Percentiles rank a stretch among this genome's conserved stretches.
These are phyloP conservation scores for Sutorius australiensis DNA, from an alignment of 768 basidiomycete species.

Conservation along the genomic window DNA sequence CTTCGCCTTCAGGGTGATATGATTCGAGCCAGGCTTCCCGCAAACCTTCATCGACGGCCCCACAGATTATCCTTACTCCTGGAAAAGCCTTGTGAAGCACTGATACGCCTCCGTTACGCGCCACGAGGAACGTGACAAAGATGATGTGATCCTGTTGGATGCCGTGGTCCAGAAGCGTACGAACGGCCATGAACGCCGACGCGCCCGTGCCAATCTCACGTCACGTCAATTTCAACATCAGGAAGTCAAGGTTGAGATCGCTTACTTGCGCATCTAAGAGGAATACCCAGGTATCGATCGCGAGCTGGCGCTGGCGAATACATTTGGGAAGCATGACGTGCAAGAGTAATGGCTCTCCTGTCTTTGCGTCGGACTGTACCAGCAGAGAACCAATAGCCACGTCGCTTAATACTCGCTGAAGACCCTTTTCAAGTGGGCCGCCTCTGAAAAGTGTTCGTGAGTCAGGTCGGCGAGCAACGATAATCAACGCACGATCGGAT, in stretches of 20 bases:
- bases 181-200: conserved; percentile 91
- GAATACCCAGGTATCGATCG: conserved; percentile 75
- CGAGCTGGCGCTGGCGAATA: conserved; percentile 62
- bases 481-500: conserved; percentile 66
- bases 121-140: conserved; percentile 86
- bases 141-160: conserved; percentile 80
- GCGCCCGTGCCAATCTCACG: conserved; percentile 88
- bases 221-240: neutral
- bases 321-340: conserved; percentile 75
- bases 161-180: conserved; percentile 90
- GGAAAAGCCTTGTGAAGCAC: conserved; percentile 84
- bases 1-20: conserved; percentile 44
- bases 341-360: conserved; percentile 85
- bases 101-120: conserved; percentile 73
- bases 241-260: neutral
- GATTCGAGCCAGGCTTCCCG: conserved; percentile 69
- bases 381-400: conserved; percentile 85
- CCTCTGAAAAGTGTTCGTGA: conserved; percentile 48
- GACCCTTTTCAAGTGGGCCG: conserved; percentile 85
- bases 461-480: neutral
- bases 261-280: conserved; percentile 83
- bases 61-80: conserved; percentile 75
- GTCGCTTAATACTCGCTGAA: conserved; percentile 83
- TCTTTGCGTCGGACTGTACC: conserved; percentile 80
- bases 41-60: conserved; percentile 75